Evolutionary conservation across 2,329 filamentous ascomycete species (phyloP).

Genomic region (Alternaria incomplexa): DNA sequence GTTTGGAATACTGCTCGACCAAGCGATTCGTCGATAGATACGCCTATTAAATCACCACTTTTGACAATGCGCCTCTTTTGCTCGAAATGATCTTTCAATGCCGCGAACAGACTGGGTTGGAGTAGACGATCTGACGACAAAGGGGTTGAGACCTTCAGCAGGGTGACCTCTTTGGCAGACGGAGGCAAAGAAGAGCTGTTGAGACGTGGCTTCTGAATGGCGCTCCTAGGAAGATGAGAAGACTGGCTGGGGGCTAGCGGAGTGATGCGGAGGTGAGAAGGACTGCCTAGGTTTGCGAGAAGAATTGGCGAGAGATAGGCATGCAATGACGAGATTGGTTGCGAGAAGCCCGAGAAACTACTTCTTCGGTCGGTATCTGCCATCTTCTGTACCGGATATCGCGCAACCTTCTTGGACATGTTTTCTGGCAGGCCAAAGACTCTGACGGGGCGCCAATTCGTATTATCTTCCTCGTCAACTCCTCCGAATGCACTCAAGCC

Average conservation of each 20-base stretch:
- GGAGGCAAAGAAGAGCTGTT: slow-evolving; percentile 60
- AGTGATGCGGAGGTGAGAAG: slow-evolving; percentile 79
- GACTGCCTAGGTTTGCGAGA: slow-evolving; percentile 81
- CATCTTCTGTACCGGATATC: slow-evolving; percentile 60
- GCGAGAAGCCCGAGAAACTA: slow-evolving; percentile 54
- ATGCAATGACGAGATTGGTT: slow-evolving; percentile 31
- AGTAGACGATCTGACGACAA: slow-evolving; percentile 83
- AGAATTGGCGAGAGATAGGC: slow-evolving; percentile 85
- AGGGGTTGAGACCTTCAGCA: slow-evolving; percentile 88
- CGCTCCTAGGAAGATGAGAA: slow-evolving; percentile 37
- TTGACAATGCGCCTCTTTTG: slow-evolving; percentile 81
- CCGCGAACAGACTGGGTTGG: slow-evolving; percentile 84
- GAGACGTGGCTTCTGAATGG: slow-evolving; percentile 53
- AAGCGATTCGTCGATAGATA: slow-evolving; percentile 85
- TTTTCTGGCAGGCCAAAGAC: slow-evolving; percentile 88
- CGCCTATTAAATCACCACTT: slow-evolving; percentile 84
- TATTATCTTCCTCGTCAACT: slow-evolving; percentile 65
- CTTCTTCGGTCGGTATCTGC: slow-evolving; percentile 49
- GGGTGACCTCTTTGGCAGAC: slow-evolving; percentile 76
- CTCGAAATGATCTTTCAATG: slow-evolving; percentile 88
- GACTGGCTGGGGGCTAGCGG: slow-evolving; percentile 64
- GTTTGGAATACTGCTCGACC: slow-evolving; percentile 80
- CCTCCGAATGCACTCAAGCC: slow-evolving; percentile 71
- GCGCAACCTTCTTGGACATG: slow-evolving; percentile 59
- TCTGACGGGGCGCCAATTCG: slow-evolving; percentile 81